phyloP scores from a whole-genome alignment of 441 rosid genomes.

The Aquilaria agallochum region DNA sequence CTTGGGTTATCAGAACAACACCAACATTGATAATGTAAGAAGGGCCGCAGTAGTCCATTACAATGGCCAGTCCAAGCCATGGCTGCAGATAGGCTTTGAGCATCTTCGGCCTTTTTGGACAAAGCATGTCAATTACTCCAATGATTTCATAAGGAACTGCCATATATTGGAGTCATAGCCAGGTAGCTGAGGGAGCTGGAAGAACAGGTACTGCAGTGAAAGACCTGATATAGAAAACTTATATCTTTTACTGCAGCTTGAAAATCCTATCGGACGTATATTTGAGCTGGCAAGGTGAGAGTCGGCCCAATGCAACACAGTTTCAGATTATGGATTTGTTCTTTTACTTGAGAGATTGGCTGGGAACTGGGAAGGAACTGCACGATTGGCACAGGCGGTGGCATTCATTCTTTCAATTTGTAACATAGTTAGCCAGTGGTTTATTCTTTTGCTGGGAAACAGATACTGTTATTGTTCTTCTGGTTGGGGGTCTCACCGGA shows the following conservation, averaged over 20 bases:
- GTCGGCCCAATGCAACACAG: slow-evolving; percentile 19
- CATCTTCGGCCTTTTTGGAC: slow-evolving; percentile 98
- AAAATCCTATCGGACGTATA: slow-evolving; percentile 20
- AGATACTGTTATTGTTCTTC: slow-evolving; percentile 30
- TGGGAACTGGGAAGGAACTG: slow-evolving; percentile 17
- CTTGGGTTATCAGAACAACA: slow-evolving; percentile 86
- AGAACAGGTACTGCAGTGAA: slow-evolving; percentile 24
- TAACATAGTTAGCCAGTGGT: slow-evolving; percentile 53
- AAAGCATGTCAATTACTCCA: slow-evolving; percentile 87
- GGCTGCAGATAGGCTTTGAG: slow-evolving; percentile 96
- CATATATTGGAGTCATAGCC: slow-evolving; percentile 76
- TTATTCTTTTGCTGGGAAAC: slow-evolving; percentile 42
- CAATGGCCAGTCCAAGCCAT: slow-evolving; percentile 98
- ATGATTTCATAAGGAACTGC: slow-evolving; percentile 88
- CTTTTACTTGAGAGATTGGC: slow-evolving; percentile 14
- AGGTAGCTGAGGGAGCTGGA: slow-evolving; percentile 28
- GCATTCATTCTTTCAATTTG: slow-evolving; percentile 66
- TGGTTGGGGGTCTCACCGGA: slow-evolving; percentile 32
- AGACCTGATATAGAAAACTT: slow-evolving; percentile 25
- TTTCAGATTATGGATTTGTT: slow-evolving; percentile 24
- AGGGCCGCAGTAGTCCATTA: slow-evolving; percentile 96
- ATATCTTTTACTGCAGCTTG: slow-evolving; percentile 13
- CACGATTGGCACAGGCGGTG: slow-evolving; percentile 30
- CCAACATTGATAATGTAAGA: slow-evolving; percentile 56
- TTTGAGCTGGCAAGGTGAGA: slow-evolving; percentile 29